These are phyloP conservation scores for Acrocalymma vagum DNA, from an alignment of 2,329 filamentous ascomycete species.

Conservation along the genomic window DNA sequence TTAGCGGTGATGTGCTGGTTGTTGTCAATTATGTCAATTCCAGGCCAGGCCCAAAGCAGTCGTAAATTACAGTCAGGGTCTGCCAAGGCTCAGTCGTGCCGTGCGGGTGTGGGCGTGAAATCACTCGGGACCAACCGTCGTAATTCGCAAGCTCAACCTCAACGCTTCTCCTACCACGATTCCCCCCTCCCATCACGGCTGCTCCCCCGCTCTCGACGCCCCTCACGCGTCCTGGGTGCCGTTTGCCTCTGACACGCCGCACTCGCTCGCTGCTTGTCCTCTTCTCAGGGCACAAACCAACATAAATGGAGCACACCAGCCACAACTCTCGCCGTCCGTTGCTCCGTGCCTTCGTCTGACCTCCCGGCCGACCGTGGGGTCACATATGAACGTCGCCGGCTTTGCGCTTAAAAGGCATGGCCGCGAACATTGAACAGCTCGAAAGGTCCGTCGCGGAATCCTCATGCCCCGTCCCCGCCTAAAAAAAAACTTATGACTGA, in stretches of 20 bases:
- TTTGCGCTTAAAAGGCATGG: constrained; percentile 48
- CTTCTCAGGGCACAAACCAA: constrained; percentile 34
- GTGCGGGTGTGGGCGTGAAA: too few species aligned
- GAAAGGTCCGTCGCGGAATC: constrained; percentile 56
- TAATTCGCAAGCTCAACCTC: too few species aligned
- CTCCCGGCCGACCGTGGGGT: constrained; percentile 62
- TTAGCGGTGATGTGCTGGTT: too few species aligned
- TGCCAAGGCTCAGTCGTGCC: too few species aligned
- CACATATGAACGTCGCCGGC: constrained; percentile 45
- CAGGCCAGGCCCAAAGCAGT: too few species aligned
- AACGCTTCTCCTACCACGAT: constrained; percentile 5
- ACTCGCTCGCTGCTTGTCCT: constrained; percentile 41
- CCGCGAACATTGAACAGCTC: constrained; percentile 58
- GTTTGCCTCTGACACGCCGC: constrained; percentile 28
- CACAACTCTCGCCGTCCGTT: constrained; percentile 54
- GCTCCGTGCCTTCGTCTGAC: constrained; percentile 66
- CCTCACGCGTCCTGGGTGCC: constrained; percentile 33
- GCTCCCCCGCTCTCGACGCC: constrained; percentile 17
- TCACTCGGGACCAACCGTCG: too few species aligned
- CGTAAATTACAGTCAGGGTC: too few species aligned
- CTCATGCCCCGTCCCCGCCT: background rate
- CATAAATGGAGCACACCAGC: constrained; percentile 68
- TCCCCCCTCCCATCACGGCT: constrained; percentile 18
- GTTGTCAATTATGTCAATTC: too few species aligned
- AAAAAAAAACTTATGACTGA: constrained; percentile 29